Evolutionary conservation across 768 basidiomycete species (phyloP), one percentile per base, ranked within the genome.

Genomic region (Rhizopogon salebrosus): DNA sequence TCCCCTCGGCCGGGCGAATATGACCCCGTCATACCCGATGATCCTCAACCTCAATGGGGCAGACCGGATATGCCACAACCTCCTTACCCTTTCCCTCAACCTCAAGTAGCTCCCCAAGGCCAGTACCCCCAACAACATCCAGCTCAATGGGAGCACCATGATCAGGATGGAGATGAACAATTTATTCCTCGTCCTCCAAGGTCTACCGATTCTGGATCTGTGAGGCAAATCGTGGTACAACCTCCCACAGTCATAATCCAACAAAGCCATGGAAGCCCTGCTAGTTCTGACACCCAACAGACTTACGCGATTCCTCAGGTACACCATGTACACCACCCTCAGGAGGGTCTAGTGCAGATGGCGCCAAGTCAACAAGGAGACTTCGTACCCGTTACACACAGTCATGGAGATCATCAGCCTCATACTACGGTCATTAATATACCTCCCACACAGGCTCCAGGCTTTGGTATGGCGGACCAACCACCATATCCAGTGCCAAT

Each of bases 1-100:
- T 31, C 40, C 6, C 54, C 48, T 10, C 48, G 56, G 22, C 58
- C 58, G 11, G 24, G 34, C 6, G 13, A 24, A 14, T 40, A 41
- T 6, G 45, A 45, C 3, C 69, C 67, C 3, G 67, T 68, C 22
- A 66, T 70, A 45, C 67, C 67, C 31, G 53, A 56, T 26, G 51
- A n/a, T n/a, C n/a, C n/a, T n/a, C n/a, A 51, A 0, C 62, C 57
- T 5, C 37, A 2, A 8, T 54, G 55, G 13, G 57, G 58, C 60
- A 29, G 27, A 16, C 55, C 8, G 29, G 55, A 29, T 3, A 56
- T 68, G 64, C 69, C 69, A 41, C 61, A 64, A 14, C 63, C 63
- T 37, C 63, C 63, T 37, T 42, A 39, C 26, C 55, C 26, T 52
- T 61, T 50, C 29, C 35, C 20, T 20, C 66, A 78, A 49, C 75